These are phyloP conservation scores for Irpex sp. DNA, from an alignment of 1,284 basidiomycete genomes.

Conservation along the genomic window DNA sequence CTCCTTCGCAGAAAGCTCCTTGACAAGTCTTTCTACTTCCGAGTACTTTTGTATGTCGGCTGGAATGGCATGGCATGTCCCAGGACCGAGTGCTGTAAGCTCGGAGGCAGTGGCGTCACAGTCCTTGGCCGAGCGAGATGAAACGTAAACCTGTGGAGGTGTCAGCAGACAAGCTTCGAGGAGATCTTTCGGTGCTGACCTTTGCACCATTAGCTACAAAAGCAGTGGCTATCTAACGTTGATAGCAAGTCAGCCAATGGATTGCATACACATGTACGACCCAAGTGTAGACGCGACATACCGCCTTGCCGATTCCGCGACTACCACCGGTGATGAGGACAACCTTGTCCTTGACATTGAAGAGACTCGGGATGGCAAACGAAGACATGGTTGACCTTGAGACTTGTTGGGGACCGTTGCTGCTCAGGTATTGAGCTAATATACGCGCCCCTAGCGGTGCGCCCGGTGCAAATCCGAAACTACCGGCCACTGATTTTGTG, in stretches of 20 bases:
- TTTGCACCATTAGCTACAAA: constrained; percentile 64
- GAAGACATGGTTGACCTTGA: constrained; percentile 31
- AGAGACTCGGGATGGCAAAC: constrained; percentile 40
- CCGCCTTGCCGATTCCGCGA: constrained; percentile 67
- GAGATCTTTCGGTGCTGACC: constrained; percentile 25
- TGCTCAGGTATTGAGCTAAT: neutral
- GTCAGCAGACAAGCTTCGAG: neutral
- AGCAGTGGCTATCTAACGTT: constrained; percentile 54
- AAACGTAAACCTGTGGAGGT: constrained; percentile 41
- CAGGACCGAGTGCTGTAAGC: constrained; percentile 50
- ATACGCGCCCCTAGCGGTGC: neutral
- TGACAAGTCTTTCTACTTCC: constrained; percentile 50
- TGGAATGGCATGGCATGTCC: constrained; percentile 51
- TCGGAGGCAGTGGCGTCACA: constrained; percentile 52
- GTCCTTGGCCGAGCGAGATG: constrained; percentile 53
- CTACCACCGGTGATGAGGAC: constrained; percentile 71
- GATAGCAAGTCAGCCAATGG: neutral
- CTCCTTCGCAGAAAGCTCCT: constrained; percentile 48
- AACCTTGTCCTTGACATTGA: constrained; percentile 55
- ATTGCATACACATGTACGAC: neutral
- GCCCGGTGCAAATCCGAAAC: neutral
- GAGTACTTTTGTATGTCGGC: constrained; percentile 56
- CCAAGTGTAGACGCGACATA: constrained; percentile 23
- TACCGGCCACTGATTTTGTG: neutral
- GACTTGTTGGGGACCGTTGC: neutral